A percentile compares a stretch with the other conserved stretches of the same genome.
phyloP scores from a whole-genome alignment of 306 rosid genomes.

The Macrotyloma uniflorum region DNA sequence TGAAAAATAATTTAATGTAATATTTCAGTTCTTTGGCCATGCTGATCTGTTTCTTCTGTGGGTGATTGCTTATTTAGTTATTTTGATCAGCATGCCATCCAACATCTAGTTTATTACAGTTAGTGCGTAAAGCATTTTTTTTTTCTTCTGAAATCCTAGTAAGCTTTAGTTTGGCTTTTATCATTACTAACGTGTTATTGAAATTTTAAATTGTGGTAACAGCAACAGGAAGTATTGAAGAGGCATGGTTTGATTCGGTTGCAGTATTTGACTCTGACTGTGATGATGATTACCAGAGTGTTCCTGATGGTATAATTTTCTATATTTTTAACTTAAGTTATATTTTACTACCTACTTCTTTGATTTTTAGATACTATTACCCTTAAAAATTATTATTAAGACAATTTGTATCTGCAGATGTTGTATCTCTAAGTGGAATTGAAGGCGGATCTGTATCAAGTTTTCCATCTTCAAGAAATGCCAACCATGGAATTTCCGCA shows the following conservation, averaged over 20 bases:
- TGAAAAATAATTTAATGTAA: not conserved
- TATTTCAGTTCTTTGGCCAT: not conserved
- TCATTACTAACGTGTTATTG: slow-evolving; percentile 13
- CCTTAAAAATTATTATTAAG: not conserved
- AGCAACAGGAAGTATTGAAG: slow-evolving; percentile 61
- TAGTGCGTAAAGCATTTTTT: not conserved
- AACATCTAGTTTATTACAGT: not conserved
- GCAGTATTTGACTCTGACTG: slow-evolving; percentile 80
- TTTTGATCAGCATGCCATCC: not conserved
- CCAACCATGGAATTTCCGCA: slow-evolving; percentile 49
- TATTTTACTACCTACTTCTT: not conserved
- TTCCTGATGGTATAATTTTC: slow-evolving; percentile 70
- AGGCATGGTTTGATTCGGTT: slow-evolving; percentile 85
- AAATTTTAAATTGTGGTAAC: slow-evolving; percentile 37
- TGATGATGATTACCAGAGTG: slow-evolving; percentile 89
- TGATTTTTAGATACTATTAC: not conserved
- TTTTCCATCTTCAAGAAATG: slow-evolving; percentile 54
- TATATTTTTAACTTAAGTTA: not conserved
- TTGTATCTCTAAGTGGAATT: slow-evolving; percentile 54
- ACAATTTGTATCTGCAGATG: slow-evolving; percentile 54
- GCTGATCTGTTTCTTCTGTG: not conserved
- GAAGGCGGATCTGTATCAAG: slow-evolving; percentile 57
- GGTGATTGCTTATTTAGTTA: not conserved
- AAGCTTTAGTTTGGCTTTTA: slow-evolving; percentile 25
- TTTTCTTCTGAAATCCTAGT: not conserved